These are phyloP conservation scores for Trichoderma citrinoviride DNA, from an alignment of 2,329 filamentous ascomycete genomes.

Conservation along the genomic window DNA sequence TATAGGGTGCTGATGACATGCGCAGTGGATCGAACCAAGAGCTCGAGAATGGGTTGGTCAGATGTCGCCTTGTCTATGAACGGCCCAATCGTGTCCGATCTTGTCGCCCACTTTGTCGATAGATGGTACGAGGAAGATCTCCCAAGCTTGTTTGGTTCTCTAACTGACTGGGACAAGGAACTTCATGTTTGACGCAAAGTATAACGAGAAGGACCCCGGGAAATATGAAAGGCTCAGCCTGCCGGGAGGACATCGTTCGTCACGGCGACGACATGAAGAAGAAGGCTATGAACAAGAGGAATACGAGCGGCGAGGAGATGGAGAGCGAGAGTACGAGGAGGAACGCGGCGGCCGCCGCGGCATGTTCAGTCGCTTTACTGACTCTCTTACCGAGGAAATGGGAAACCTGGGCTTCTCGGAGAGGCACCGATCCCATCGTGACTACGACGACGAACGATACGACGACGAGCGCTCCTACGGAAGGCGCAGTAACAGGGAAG, in stretches of 20 bases:
- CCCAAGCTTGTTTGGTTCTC: not conserved
- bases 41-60: slow-evolving; percentile 88
- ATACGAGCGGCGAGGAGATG: not conserved
- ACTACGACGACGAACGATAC: not conserved
- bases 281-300: not conserved
- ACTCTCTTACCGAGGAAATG: slow-evolving; percentile 7
- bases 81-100: slow-evolving; percentile 71
- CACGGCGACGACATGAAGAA: slow-evolving; percentile 12
- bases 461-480: slow-evolving; percentile 5
- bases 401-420: slow-evolving; percentile 9
- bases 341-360: not conserved
- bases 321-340: not conserved
- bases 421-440: not conserved
- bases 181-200: slow-evolving; percentile 83
- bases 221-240: slow-evolving; percentile 49
- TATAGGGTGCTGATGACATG: not conserved
- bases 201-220: slow-evolving; percentile 51
- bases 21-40: slow-evolving; percentile 69
- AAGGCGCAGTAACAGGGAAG: slow-evolving; percentile 25
- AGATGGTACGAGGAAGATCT: slow-evolving; percentile 58
- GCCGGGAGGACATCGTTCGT: slow-evolving; percentile 29
- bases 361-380: slow-evolving; percentile 2
- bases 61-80: slow-evolving; percentile 76
- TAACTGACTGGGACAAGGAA: slow-evolving; percentile 50
- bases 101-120: slow-evolving; percentile 76